Evolutionary conservation across 306 rosid genomes (phyloP).

Genomic region (Gynostemma pentaphyllum): DNA sequence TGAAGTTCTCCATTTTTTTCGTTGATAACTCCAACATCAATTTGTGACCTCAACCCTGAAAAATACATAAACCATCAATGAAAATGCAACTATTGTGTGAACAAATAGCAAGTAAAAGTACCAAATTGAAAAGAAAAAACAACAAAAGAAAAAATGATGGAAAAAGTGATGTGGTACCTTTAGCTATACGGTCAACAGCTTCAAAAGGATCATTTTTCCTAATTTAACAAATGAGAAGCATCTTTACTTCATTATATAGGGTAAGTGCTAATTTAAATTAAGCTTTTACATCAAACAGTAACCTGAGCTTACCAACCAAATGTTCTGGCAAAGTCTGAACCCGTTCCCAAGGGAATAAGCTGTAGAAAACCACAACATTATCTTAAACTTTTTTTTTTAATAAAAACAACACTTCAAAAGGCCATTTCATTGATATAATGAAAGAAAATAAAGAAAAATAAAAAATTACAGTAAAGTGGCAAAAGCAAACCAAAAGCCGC

Average conservation of each 20-base stretch:
- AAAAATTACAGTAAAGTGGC: too few relatives aligned
- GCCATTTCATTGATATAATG: too few relatives aligned
- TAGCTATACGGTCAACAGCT: conserved; percentile 72
- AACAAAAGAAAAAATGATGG: not conserved
- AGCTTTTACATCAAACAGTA: not conserved
- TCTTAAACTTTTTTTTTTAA: too few relatives aligned
- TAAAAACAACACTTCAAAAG: too few relatives aligned
- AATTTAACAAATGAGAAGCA: conserved; percentile 15
- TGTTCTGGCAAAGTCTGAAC: conserved; percentile 86
- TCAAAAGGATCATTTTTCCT: conserved; percentile 84
- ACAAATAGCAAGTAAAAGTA: conserved; percentile 5
- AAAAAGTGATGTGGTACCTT: conserved; percentile 26
- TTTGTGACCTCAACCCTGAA: conserved; percentile 62
- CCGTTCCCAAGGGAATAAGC: conserved; percentile 95
- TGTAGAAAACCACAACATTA: too few relatives aligned
- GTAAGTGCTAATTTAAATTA: not conserved
- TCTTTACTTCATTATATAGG: conserved; percentile 13
- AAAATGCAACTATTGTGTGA: not conserved
- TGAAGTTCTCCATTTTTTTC: conserved; percentile 47
- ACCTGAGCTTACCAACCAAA: conserved; percentile 64
- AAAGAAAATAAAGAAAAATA: too few relatives aligned
- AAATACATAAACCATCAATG: conserved; percentile 13
- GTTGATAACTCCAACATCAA: conserved; percentile 65
- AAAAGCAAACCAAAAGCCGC: too few relatives aligned
- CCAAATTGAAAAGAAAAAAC: not conserved